These are phyloP conservation scores for Albugo candida DNA, from an alignment of 352 stramenopile genomes.

Conservation along the genomic window DNA sequence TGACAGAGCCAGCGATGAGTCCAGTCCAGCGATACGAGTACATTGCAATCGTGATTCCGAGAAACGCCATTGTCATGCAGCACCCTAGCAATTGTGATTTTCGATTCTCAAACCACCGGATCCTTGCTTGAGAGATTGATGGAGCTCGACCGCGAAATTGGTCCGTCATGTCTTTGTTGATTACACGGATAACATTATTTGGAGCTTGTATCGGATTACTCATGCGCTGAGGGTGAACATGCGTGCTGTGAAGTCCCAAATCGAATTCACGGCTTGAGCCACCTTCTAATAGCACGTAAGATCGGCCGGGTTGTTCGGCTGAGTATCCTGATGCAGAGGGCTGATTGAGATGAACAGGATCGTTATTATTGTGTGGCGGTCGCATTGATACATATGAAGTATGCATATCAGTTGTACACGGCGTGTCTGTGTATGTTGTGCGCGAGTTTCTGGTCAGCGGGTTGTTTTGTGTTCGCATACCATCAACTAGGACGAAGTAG, in stretches of 20 bases:
- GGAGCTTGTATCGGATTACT: conserved; percentile 28
- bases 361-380: no score
- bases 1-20: conserved; percentile 71
- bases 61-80: conserved; percentile 70
- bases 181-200: conserved; percentile 74
- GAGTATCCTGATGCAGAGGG: no score
- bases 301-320: no score
- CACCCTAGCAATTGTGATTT: conserved; percentile 75
- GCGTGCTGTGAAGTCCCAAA: background rate
- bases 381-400: no score
- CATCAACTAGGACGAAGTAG: no score
- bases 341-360: no score
- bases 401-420: no score
- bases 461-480: no score
- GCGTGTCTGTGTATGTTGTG: no score
- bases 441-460: no score
- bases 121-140: conserved; percentile 42
- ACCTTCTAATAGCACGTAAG: no score
- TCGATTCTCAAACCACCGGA: conserved; percentile 78
- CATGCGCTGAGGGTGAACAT: conserved; percentile 32
- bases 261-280: no score
- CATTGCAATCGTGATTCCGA: conserved; percentile 67
- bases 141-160: conserved; percentile 65
- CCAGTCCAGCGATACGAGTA: conserved; percentile 79
- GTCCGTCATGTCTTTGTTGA: conserved; percentile 79